Evolutionary conservation across 148 eudicot genomes (phyloP).

Genomic region (Rheum nobile): DNA sequence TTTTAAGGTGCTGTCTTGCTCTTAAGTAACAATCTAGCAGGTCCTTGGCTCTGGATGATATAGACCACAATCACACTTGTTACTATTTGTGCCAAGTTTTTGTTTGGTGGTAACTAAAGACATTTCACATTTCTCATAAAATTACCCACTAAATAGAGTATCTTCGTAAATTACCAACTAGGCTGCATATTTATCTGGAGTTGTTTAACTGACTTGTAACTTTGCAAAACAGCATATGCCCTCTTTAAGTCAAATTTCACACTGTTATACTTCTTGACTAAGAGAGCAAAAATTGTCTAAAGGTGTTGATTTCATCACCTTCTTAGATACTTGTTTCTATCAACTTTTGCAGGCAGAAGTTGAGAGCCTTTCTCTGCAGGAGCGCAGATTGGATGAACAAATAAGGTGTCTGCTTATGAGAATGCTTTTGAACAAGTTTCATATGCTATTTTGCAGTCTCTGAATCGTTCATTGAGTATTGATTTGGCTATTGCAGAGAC

Average conservation of each 20-base stretch:
- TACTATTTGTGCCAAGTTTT: no score
- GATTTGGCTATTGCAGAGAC: slow-evolving; percentile 47
- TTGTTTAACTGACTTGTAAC: background rate
- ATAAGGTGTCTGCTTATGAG: slow-evolving; percentile 44
- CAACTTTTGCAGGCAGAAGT: slow-evolving; percentile 64
- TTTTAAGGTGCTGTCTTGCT: no score
- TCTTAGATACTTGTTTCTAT: background rate
- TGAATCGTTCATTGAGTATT: background rate
- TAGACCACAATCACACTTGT: background rate
- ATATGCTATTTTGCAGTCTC: background rate
- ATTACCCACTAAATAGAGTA: no score
- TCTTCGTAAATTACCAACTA: no score
- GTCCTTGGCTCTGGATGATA: background rate
- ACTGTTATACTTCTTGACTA: background rate
- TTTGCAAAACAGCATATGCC: background rate
- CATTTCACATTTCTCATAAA: no score
- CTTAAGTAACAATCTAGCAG: no score
- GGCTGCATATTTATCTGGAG: background rate
- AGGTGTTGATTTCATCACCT: background rate
- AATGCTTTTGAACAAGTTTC: slow-evolving; percentile 10
- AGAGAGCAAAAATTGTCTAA: background rate
- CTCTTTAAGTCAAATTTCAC: background rate
- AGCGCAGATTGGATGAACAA: slow-evolving; percentile 66
- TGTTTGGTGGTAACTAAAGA: no score
- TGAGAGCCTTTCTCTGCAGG: slow-evolving; percentile 66